Percentiles rank a stretch among this genome's conserved stretches.
Conservation (phyloP, 2,329 filamentous ascomycete species). For the Elsinoe perseae region DNA sequence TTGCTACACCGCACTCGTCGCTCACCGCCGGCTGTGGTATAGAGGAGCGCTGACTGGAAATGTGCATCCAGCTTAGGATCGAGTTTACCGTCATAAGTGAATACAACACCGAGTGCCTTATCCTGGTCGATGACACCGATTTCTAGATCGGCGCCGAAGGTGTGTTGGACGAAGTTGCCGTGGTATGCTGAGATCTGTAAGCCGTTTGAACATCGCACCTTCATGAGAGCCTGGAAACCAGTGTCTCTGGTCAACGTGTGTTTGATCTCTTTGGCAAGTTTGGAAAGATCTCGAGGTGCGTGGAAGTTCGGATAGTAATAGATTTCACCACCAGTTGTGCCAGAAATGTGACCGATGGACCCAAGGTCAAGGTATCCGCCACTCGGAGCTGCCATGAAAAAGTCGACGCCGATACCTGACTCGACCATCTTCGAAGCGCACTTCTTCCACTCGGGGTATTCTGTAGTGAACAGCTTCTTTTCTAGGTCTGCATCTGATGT, state of each 20-base stretch:
- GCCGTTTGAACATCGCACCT: conserved; percentile 94
- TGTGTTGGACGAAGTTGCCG: conserved; percentile 93
- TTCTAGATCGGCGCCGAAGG: conserved; percentile 88
- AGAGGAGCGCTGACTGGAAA: conserved; percentile 90
- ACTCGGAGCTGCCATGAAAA: conserved; percentile 86
- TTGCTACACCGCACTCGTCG: conserved; percentile 89
- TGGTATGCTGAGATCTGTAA: conserved; percentile 90
- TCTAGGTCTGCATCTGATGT: conserved; percentile 84
- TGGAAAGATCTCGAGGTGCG: conserved; percentile 72
- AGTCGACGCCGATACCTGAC: conserved; percentile 78
- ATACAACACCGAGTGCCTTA: conserved; percentile 84
- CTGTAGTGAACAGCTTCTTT: conserved; percentile 83
- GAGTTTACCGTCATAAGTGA: conserved; percentile 95
- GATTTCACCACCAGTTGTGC: conserved; percentile 85
- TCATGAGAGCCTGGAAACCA: conserved; percentile 93
- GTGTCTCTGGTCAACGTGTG: conserved; percentile 84
- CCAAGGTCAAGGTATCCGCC: conserved; percentile 90
- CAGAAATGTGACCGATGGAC: conserved; percentile 60
- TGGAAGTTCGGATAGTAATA: conserved; percentile 98
- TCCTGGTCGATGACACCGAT: conserved; percentile 88
- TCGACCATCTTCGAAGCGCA: conserved; percentile 80
- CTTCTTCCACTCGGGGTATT: conserved; percentile 83
- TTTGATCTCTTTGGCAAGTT: conserved; percentile 74
- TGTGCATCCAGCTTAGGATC: conserved; percentile 93
- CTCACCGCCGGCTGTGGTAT: conserved; percentile 84